Percentiles rank a stretch among this genome's conserved stretches.
Evolutionary conservation across 805 yeast genomes (phyloP).

Genomic region (Monosporozyma yasuniensis): DNA sequence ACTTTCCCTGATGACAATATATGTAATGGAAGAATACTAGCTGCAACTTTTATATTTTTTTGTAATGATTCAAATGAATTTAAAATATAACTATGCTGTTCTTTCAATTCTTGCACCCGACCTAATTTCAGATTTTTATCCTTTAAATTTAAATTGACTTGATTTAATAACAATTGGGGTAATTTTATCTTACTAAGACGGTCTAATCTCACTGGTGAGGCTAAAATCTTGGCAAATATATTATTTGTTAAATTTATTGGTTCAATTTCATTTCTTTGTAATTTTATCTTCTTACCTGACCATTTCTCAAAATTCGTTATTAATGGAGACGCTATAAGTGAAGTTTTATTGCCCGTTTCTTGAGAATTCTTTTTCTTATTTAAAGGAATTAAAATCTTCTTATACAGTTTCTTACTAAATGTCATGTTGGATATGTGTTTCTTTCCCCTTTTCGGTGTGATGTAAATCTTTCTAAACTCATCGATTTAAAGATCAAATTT

Average conservation of each 20-base stretch:
- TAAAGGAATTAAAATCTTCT: neutral
- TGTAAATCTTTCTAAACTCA: neutral
- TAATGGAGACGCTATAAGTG: constrained; percentile 2
- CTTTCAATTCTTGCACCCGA: constrained; percentile 1
- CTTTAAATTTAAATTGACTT: constrained; percentile 21
- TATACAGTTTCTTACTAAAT: neutral
- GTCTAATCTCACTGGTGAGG: constrained; percentile 39
- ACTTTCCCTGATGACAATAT: neutral
- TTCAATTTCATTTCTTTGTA: constrained; percentile 1
- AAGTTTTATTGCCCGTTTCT: neutral
- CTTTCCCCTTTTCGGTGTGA: neutral
- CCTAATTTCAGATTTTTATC: neutral
- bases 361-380: neutral
- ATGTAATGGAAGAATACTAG: constrained; percentile 11
- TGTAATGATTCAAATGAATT: constrained; percentile 10
- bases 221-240: constrained; percentile 32
- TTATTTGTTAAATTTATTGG: constrained; percentile 22
- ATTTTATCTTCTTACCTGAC: constrained; percentile 25
- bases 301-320: constrained; percentile 29
- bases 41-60: constrained; percentile 1
- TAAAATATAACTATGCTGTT: constrained; percentile 17
- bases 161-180: constrained; percentile 35
- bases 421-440: neutral
- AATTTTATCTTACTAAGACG: constrained; percentile 28
- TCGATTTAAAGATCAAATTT: neutral